phyloP scores from a whole-genome alignment of 2,329 filamentous ascomycete species.

The Stemphylium lycopersici region DNA sequence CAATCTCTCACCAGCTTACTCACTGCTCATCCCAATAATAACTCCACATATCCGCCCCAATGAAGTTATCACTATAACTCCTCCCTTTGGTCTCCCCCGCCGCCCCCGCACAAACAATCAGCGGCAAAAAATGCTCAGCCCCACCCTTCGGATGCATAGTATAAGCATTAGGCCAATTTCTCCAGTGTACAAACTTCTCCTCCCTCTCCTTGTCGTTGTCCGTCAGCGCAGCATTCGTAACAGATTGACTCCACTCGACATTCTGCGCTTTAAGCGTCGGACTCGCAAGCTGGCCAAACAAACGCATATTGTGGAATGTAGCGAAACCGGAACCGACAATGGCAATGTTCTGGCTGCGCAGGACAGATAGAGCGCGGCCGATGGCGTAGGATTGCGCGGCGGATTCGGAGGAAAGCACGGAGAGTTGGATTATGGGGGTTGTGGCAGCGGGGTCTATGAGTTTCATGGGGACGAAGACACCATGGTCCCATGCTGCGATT shows the following conservation, averaged over 20 bases:
- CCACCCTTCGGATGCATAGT: conserved; percentile 61
- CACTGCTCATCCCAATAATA: conserved; percentile 59
- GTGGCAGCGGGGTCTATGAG: conserved; percentile 61
- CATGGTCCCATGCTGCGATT: conserved; percentile 63
- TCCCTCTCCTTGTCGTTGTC: conserved; percentile 46
- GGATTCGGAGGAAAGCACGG: conserved; percentile 60
- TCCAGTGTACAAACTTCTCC: conserved; percentile 55
- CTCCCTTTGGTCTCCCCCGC: conserved; percentile 52
- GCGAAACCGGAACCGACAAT: conserved; percentile 67
- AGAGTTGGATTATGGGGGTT: conserved; percentile 64
- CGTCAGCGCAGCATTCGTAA: conserved; percentile 52
- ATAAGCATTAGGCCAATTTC: conserved; percentile 56
- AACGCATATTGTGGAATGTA: conserved; percentile 64
- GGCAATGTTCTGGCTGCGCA: conserved; percentile 62
- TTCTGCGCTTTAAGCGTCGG: conserved; percentile 42
- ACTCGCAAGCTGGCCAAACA: conserved; percentile 26
- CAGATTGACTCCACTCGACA: conserved; percentile 55
- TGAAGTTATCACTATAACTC: conserved; percentile 58
- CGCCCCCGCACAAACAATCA: conserved; percentile 63
- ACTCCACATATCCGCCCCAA: conserved; percentile 59
- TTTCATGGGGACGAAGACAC: conserved; percentile 64
- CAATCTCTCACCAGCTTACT: conserved; percentile 49
- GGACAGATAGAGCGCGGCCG: conserved; percentile 58
- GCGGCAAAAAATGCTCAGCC: conserved; percentile 65
- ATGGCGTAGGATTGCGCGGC: conserved; percentile 58